Conservation (phyloP, 1,284 basidiomycete genomes). For the Vanrija humicola region DNA sequence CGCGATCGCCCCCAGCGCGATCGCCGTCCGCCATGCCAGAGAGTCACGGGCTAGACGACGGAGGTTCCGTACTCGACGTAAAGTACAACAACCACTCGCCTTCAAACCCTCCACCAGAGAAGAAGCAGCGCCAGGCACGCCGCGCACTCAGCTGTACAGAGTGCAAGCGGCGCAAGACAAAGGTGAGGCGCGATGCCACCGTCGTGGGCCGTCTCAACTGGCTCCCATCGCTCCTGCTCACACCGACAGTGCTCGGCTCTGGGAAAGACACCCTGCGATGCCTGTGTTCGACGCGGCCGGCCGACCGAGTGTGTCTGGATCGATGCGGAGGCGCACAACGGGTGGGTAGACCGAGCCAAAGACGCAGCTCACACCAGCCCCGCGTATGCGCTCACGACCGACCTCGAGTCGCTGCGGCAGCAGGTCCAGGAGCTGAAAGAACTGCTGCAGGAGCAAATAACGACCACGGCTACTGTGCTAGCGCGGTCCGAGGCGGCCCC, state of each 20-base stretch:
- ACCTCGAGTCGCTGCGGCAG: not conserved
- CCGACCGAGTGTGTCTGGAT: constrained; percentile 22
- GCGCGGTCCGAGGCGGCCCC: not conserved
- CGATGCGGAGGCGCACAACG: not conserved
- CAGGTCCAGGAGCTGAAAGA: constrained; percentile 1
- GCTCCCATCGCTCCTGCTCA: not conserved
- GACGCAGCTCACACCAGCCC: not conserved
- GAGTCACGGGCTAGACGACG: too few species aligned
- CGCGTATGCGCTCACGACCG: not conserved
- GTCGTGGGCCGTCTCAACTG: not conserved
- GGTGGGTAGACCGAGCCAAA: not conserved
- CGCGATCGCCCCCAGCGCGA: too few species aligned
- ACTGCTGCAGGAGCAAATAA: not conserved
- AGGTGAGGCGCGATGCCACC: constrained; percentile 4
- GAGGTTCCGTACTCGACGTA: too few species aligned
- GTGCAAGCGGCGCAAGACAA: constrained; percentile 27
- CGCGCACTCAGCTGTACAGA: constrained; percentile 20
- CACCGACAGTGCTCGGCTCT: constrained; percentile 19
- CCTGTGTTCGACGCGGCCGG: constrained; percentile 18
- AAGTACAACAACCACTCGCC: too few species aligned
- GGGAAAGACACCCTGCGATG: constrained; percentile 23
- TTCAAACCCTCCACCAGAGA: too few species aligned
- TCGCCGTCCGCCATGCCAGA: too few species aligned
- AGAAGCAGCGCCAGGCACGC: not conserved
- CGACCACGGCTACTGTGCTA: not conserved